A percentile compares a stretch with the other conserved stretches of the same genome.
Conservation (phyloP, 371 early-diverging fungal genomes). For the Mucor circinelloides region DNA sequence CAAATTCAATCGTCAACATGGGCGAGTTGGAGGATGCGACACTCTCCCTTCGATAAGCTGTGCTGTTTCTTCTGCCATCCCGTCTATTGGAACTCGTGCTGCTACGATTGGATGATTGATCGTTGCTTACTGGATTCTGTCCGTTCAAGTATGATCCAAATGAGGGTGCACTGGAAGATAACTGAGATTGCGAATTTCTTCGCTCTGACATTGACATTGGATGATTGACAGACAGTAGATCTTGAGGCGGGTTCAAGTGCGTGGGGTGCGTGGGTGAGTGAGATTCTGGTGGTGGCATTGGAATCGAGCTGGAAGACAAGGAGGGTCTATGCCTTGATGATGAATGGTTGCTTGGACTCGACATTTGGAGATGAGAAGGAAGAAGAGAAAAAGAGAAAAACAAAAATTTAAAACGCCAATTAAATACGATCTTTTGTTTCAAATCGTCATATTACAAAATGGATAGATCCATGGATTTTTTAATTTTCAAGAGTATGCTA, state of each 20-base stretch:
- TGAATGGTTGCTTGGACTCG: neutral
- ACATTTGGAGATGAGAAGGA: neutral
- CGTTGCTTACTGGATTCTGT: neutral
- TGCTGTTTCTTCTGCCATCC: neutral
- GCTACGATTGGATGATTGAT: neutral
- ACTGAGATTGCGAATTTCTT: constrained; percentile 5
- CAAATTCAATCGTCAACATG: constrained; percentile 38
- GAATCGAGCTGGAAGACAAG: constrained; percentile 1
- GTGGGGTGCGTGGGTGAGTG: neutral
- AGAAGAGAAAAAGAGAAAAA: neutral
- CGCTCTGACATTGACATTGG: neutral
- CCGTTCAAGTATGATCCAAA: constrained; percentile 5
- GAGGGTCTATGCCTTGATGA: constrained; percentile 9
- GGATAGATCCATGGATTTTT: constrained; percentile 57
- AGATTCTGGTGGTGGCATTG: constrained; percentile 11
- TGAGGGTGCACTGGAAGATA: constrained; percentile 36
- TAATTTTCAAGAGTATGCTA: constrained; percentile 82
- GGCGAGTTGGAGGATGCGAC: neutral
- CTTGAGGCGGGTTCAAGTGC: neutral
- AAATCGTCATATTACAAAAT: neutral
- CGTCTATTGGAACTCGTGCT: neutral
- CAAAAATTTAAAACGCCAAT: neutral
- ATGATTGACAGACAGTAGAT: constrained; percentile 1
- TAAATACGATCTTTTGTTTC: neutral
- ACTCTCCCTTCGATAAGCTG: neutral